phyloP scores from a whole-genome alignment of 805 yeast genomes.

The Schizosaccharomyces cryophilus region DNA sequence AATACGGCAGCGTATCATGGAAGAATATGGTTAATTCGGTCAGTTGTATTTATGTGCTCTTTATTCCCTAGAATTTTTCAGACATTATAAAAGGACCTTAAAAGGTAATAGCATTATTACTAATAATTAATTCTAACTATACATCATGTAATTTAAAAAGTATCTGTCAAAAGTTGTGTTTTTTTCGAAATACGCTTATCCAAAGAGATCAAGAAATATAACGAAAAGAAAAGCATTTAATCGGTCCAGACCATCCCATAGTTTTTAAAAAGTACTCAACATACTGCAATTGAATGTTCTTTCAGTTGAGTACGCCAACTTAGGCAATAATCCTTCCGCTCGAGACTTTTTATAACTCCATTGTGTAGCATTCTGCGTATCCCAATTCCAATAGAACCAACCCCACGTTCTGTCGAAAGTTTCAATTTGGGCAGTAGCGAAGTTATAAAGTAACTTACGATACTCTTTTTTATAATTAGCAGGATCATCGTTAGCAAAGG shows the following conservation, averaged over 20 bases:
- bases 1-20: not conserved
- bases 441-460: slow-evolving; percentile 32
- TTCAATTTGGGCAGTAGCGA: slow-evolving; percentile 61
- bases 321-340: slow-evolving; percentile 13
- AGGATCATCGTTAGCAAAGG: slow-evolving; percentile 19
- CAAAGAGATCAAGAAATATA: too few relatives aligned
- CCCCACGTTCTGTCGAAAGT: slow-evolving; percentile 46
- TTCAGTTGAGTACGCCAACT: slow-evolving; percentile 9
- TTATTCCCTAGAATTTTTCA: too few relatives aligned
- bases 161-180: too few relatives aligned
- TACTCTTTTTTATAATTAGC: slow-evolving; percentile 30
- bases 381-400: slow-evolving; percentile 61
- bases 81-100: too few relatives aligned
- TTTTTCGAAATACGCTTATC: too few relatives aligned
- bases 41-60: not conserved
- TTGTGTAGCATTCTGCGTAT: slow-evolving; percentile 16
- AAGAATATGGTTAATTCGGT: not conserved
- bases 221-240: too few relatives aligned
- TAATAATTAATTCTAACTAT: too few relatives aligned
- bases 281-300: not conserved
- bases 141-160: too few relatives aligned
- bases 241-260: too few relatives aligned
- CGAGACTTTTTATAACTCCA: slow-evolving; percentile 15
- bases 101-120: too few relatives aligned
- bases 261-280: not conserved